Conservation (phyloP, 805 yeast species). For the Ascoidea asiatica region DNA sequence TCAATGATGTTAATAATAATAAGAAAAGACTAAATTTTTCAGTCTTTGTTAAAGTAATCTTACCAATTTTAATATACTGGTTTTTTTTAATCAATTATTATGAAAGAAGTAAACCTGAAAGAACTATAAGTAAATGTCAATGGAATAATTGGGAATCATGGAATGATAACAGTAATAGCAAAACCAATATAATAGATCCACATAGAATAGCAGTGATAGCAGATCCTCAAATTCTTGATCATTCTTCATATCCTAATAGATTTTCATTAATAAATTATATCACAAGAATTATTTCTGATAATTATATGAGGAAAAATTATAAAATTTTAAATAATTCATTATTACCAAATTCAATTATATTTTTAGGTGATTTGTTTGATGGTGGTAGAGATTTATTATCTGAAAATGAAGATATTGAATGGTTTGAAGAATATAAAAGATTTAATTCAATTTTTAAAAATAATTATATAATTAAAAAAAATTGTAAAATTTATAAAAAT, state of each 20-base stretch:
- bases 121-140: conserved; percentile 1
- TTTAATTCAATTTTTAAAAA: conserved; percentile 48
- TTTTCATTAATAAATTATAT: conserved; percentile 34
- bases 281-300: conserved; percentile 56
- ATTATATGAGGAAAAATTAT: conserved; percentile 69
- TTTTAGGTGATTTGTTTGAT: conserved; percentile 86
- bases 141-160: conserved; percentile 65
- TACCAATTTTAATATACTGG: too few relatives aligned
- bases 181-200: too few relatives aligned
- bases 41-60: too few relatives aligned
- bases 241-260: conserved; percentile 70
- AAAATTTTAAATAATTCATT: conserved; percentile 39
- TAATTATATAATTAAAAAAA: conserved; percentile 32
- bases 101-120: background rate
- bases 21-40: too few relatives aligned
- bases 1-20: too few relatives aligned
- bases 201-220: conserved; percentile 58
- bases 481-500: conserved; percentile 23
- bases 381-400: conserved; percentile 80
- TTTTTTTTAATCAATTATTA: too few relatives aligned
- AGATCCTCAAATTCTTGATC: conserved; percentile 91
- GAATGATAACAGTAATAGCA: conserved; percentile 20
- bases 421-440: conserved; percentile 59
- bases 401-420: conserved; percentile 31
- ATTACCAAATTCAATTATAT: conserved; percentile 65